Percentiles rank a stretch among this genome's conserved stretches.
phyloP scores from a whole-genome alignment of 441 rosid species.

The Cnidoscolus chayamansa region DNA sequence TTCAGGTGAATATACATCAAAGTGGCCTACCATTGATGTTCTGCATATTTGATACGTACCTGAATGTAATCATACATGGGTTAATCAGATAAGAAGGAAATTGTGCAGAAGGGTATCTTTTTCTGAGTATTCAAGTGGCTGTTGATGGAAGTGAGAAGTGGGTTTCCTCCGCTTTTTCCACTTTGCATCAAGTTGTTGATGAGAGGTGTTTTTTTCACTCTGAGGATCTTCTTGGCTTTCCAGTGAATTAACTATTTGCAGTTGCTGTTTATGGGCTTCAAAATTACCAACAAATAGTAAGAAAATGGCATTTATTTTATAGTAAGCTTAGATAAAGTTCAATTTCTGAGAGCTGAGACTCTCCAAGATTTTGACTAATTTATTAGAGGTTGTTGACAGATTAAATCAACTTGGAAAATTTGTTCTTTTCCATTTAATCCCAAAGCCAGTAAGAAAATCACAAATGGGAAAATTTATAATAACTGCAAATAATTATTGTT shows the following conservation, averaged over 20 bases:
- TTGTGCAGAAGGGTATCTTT: not conserved
- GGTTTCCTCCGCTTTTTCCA: not conserved
- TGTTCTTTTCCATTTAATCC: not conserved
- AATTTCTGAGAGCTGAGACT: constrained; percentile 1
- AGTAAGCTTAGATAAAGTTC: constrained; percentile 19
- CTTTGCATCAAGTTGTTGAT: not conserved
- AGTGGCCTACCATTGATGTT: not conserved
- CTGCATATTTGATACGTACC: not conserved
- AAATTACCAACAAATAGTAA: not conserved
- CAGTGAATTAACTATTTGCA: not conserved
- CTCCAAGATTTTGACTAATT: constrained; percentile 22
- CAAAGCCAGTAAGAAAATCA: not conserved
- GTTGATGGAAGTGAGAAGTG: not conserved
- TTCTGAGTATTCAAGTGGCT: not conserved
- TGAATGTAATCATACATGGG: too few relatives aligned
- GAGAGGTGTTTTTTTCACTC: not conserved
- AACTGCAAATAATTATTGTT: not conserved
- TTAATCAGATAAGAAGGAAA: not conserved
- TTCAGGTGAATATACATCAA: not conserved
- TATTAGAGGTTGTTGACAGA: constrained; percentile 32
- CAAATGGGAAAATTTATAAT: not conserved
- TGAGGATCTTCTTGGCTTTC: not conserved
- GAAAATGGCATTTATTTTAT: constrained; percentile 23
- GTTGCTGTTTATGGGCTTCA: not conserved
- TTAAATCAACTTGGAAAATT: constrained; percentile 5